phyloP scores from a whole-genome alignment of 441 rosid species.

The Raphanus hybrid region DNA sequence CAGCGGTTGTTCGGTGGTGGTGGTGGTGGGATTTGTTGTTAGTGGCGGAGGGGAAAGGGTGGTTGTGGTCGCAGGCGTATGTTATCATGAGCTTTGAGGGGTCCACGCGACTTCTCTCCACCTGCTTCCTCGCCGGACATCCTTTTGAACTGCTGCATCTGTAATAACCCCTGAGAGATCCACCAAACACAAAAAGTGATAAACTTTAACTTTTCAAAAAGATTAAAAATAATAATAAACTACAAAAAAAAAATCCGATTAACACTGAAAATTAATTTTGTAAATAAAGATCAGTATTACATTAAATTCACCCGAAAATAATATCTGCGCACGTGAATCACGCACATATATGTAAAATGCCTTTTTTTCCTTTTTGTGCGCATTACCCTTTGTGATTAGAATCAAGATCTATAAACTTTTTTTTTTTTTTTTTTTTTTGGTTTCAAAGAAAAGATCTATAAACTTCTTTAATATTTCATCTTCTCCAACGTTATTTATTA shows the following conservation, averaged over 20 bases:
- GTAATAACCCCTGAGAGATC: slow-evolving; percentile 53
- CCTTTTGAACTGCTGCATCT: slow-evolving; percentile 62
- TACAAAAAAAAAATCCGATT: neutral
- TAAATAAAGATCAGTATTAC: neutral
- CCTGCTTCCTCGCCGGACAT: slow-evolving; percentile 62
- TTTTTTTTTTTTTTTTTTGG: too few relatives aligned
- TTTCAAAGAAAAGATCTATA: slow-evolving; percentile 19
- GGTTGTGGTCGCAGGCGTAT: slow-evolving; percentile 58
- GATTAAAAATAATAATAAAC: neutral
- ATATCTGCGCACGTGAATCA: slow-evolving; percentile 5
- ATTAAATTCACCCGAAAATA: neutral
- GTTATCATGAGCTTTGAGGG: slow-evolving; percentile 52
- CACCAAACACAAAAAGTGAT: neutral
- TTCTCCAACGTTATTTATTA: slow-evolving; percentile 24
- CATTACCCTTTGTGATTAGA: slow-evolving; percentile 6
- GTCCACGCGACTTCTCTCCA: slow-evolving; percentile 57
- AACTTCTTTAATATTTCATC: slow-evolving; percentile 27
- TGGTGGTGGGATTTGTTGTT: slow-evolving; percentile 44
- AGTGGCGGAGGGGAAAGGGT: slow-evolving; percentile 43
- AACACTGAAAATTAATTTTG: neutral
- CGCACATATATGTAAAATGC: slow-evolving; percentile 5
- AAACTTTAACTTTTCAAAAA: neutral
- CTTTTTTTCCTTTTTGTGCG: slow-evolving; percentile 1
- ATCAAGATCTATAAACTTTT: slow-evolving; percentile 29
- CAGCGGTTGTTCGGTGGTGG: slow-evolving; percentile 33